These are phyloP conservation scores for Bruguiera sexangula DNA, from an alignment of 345 rosid species.

Conservation along the genomic window DNA sequence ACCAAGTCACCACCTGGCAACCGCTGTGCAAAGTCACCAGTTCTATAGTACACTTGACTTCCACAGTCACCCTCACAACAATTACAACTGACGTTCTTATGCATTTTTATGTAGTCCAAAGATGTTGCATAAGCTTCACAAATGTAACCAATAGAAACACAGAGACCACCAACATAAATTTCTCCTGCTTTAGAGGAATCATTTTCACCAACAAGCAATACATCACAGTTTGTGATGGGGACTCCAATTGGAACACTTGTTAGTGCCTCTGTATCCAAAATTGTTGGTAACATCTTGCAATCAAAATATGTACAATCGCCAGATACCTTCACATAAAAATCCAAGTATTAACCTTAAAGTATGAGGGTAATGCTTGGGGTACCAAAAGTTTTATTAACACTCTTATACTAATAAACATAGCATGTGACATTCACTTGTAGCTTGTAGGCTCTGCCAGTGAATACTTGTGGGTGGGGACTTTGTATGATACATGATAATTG, in stretches of 20 bases:
- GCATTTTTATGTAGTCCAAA: constrained; percentile 46
- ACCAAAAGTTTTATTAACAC: not conserved
- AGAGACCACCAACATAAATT: constrained; percentile 70
- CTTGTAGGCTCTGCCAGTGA: no score
- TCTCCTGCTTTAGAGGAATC: constrained; percentile 54
- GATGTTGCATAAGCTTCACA: constrained; percentile 29
- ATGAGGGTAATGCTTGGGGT: not conserved
- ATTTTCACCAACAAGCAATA: constrained; percentile 50
- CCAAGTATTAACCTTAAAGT: not conserved
- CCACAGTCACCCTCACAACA: constrained; percentile 43
- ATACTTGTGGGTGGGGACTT: no score
- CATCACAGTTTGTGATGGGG: constrained; percentile 69
- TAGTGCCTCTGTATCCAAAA: constrained; percentile 58
- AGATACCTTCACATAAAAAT: constrained; percentile 59
- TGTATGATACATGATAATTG: no score
- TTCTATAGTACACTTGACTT: constrained; percentile 51
- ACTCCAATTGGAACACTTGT: constrained; percentile 85
- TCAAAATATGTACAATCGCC: constrained; percentile 94
- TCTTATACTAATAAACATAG: no score
- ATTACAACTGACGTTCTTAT: constrained; percentile 34
- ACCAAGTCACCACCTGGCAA: constrained; percentile 72
- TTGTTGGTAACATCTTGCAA: constrained; percentile 67
- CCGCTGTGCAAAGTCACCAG: constrained; percentile 80
- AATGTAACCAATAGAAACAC: constrained; percentile 61
- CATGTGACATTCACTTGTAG: no score